phyloP scores from a whole-genome alignment of 305 asterid species.

The Fraxinus ornus region DNA sequence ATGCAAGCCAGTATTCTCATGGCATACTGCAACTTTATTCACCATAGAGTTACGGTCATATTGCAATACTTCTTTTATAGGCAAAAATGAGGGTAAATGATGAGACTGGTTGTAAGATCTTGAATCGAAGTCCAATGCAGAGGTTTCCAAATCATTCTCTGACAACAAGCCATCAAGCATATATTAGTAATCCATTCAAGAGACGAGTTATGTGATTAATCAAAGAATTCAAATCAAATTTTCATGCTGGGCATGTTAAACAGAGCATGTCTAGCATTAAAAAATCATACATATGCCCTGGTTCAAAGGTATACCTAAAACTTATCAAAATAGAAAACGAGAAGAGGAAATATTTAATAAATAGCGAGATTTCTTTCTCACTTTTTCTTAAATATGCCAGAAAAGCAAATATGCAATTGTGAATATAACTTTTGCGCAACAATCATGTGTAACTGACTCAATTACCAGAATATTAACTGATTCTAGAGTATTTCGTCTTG shows the following conservation, averaged over 20 bases:
- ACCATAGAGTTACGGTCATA: constrained; percentile 23
- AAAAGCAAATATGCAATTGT: neutral
- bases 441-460: neutral
- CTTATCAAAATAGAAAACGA: neutral
- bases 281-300: neutral
- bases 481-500: neutral
- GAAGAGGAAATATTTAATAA: neutral
- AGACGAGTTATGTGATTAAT: constrained; percentile 4
- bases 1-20: constrained; percentile 43
- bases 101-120: constrained; percentile 49
- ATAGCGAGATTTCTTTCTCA: neutral
- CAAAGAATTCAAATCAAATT: constrained; percentile 3
- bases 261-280: neutral
- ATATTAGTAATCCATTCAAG: neutral
- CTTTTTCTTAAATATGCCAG: constrained; percentile 9
- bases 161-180: constrained; percentile 27
- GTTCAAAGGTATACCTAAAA: neutral
- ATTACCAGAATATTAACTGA: neutral
- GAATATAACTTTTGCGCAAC: neutral
- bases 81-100: constrained; percentile 32
- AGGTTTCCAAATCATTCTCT: constrained; percentile 65
- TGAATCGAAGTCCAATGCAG: constrained; percentile 51
- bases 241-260: neutral
- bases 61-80: constrained; percentile 34
- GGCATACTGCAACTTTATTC: constrained; percentile 45